Evolutionary conservation across 2,329 filamentous ascomycete species (phyloP).

Genomic region (Coniochaeta sp.): DNA sequence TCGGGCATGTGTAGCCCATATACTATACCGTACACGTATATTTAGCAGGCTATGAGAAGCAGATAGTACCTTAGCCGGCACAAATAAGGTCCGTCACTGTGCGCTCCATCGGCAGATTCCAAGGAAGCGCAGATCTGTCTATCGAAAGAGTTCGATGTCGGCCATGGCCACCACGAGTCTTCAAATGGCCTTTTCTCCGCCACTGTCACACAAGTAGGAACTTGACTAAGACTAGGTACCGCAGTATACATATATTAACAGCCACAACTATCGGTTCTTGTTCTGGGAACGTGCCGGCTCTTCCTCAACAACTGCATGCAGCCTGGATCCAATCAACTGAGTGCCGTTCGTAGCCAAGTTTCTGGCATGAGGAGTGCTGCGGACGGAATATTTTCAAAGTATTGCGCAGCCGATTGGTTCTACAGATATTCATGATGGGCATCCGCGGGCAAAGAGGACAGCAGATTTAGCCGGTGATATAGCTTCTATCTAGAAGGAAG

Average conservation of each 20-base stretch:
- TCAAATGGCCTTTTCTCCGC: not conserved
- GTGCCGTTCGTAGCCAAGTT: not conserved
- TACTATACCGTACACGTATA: not conserved
- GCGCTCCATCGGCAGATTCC: not conserved
- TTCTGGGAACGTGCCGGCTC: not conserved
- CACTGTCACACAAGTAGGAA: not conserved
- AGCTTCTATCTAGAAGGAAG: not conserved
- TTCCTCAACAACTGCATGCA: not conserved
- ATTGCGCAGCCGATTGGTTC: not conserved
- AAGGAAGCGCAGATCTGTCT: not conserved
- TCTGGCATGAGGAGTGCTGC: not conserved
- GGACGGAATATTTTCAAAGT: not conserved
- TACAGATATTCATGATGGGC: not conserved
- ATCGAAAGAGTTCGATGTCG: not conserved
- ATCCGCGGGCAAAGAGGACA: not conserved
- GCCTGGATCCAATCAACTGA: not conserved
- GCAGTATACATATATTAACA: not conserved
- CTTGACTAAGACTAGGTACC: not conserved
- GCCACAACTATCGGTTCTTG: not conserved
- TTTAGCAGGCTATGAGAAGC: not conserved
- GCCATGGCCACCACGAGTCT: not conserved
- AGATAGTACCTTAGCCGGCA: not conserved
- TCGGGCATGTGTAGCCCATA: not conserved
- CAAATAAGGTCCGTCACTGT: not conserved
- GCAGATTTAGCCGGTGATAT: not conserved